Evolutionary conservation across 1,284 basidiomycete species (phyloP).

Genomic region (Cronartium quercuum): DNA sequence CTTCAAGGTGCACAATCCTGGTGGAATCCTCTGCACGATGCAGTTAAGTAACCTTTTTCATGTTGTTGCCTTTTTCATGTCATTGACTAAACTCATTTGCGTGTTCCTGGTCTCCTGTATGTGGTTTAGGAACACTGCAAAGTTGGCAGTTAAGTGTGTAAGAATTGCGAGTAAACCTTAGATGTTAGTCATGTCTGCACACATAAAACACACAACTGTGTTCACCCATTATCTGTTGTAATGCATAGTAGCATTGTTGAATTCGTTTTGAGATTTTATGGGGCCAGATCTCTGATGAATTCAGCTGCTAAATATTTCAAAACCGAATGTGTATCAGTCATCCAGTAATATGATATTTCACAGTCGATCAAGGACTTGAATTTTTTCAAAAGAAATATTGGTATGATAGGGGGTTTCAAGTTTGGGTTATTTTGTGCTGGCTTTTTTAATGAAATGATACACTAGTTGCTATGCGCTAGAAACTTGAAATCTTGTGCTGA

Average conservation of each 20-base stretch:
- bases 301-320: too few relatives aligned
- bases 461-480: too few relatives aligned
- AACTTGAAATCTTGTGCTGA: too few relatives aligned
- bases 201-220: not conserved
- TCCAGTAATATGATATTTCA: too few relatives aligned
- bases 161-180: not conserved
- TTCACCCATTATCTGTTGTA: not conserved
- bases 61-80: not conserved
- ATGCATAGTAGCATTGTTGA: not conserved
- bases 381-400: too few relatives aligned
- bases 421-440: too few relatives aligned
- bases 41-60: slow-evolving; percentile 13
- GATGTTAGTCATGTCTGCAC: not conserved
- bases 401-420: too few relatives aligned
- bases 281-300: too few relatives aligned
- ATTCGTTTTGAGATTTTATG: too few relatives aligned
- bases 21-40: slow-evolving; percentile 35
- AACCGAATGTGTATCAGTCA: too few relatives aligned
- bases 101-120: not conserved
- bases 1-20: slow-evolving; percentile 26
- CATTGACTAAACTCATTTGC: not conserved
- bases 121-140: slow-evolving; percentile 10
- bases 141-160: not conserved
- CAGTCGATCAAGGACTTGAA: too few relatives aligned
- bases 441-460: too few relatives aligned